Evolutionary conservation across 345 rosid genomes (phyloP).

Genomic region (Acer saccharum): DNA sequence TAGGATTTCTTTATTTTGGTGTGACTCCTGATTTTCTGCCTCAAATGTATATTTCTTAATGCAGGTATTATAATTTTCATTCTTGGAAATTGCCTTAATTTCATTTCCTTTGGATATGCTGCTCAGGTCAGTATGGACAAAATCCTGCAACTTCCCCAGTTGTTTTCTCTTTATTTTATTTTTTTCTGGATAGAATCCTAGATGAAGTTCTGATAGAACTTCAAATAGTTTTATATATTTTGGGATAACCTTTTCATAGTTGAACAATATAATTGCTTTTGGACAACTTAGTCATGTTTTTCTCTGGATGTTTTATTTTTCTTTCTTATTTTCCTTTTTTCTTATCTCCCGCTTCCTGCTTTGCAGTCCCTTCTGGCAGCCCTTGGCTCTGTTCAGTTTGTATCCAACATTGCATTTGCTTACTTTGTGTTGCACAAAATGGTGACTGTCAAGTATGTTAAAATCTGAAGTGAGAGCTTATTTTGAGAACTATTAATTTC

Average conservation of each 20-base stretch:
- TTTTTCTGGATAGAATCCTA: neutral
- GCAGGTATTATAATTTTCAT: constrained; percentile 86
- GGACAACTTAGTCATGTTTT: neutral
- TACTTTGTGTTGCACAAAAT: constrained; percentile 84
- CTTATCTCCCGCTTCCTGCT: constrained; percentile 18
- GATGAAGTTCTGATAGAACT: neutral
- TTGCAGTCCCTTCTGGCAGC: constrained; percentile 98
- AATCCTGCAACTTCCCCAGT: neutral
- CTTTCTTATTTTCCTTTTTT: neutral
- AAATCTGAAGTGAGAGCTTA: constrained; percentile 31
- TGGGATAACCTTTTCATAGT: neutral
- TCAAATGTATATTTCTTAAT: constrained; percentile 31
- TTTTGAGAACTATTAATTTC: constrained; percentile 11
- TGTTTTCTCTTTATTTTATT: neutral
- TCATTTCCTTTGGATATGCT: constrained; percentile 99
- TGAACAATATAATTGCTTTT: neutral
- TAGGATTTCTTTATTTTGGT: neutral
- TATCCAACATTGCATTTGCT: constrained; percentile 97
- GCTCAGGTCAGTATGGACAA: constrained; percentile 74
- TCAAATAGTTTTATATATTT: constrained; percentile 15
- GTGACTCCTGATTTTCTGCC: constrained; percentile 20
- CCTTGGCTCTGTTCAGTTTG: constrained; percentile 94
- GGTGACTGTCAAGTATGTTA: constrained; percentile 92
- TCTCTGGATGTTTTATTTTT: constrained; percentile 8
- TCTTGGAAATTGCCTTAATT: constrained; percentile 94